phyloP scores from a whole-genome alignment of 1,139 yeast genomes.

The Yamadazyma taylorii region DNA sequence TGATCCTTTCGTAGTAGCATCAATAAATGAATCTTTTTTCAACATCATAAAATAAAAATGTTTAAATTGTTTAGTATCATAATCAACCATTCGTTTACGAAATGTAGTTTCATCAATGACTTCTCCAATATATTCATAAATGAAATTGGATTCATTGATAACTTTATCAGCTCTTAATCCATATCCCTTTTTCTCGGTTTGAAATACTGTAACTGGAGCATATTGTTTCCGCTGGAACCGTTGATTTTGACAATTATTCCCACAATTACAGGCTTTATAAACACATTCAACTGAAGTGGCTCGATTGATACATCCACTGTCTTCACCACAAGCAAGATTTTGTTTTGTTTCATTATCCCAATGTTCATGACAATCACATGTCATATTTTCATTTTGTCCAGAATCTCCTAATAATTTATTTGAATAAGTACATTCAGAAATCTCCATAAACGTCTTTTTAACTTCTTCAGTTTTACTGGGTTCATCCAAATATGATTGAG shows the following conservation, averaged over 20 bases:
- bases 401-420: constrained; percentile 61
- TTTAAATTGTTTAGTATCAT: constrained; percentile 67
- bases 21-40: constrained; percentile 88
- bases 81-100: constrained; percentile 68
- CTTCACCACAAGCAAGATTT: constrained; percentile 81
- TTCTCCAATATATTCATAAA: constrained; percentile 93
- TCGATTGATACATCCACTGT: constrained; percentile 87
- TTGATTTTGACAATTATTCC: constrained; percentile 79
- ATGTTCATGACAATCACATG: constrained; percentile 78
- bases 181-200: constrained; percentile 83
- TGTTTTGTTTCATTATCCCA: constrained; percentile 33
- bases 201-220: constrained; percentile 72
- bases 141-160: constrained; percentile 64
- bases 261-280: constrained; percentile 71
- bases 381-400: constrained; percentile 73
- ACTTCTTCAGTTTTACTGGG: constrained; percentile 77
- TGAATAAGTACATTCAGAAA: constrained; percentile 62
- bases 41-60: constrained; percentile 98
- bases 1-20: constrained; percentile 87
- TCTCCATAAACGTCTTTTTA: constrained; percentile 49
- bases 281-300: constrained; percentile 91
- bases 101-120: constrained; percentile 79
- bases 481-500: constrained; percentile 44
- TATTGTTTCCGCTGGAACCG: constrained; percentile 77
- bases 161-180: constrained; percentile 74